Base-by-base conservation (phyloP, 164 flowering plant species). In the Nelumbo lutea region DNA sequence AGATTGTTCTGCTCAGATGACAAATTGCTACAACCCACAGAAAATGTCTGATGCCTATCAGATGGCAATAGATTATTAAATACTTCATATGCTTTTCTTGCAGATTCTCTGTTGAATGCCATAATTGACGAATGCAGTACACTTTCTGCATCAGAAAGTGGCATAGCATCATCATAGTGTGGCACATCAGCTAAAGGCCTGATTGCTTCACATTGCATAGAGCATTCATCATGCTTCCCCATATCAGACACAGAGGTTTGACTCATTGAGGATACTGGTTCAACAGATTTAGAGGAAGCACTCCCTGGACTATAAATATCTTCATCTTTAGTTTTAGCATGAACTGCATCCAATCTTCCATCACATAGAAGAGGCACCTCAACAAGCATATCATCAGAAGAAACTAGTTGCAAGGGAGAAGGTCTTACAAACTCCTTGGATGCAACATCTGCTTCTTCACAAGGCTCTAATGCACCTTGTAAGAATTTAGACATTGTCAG, bases 271-370 rank as follows among this genome's bases (percentile, higher is more conserved):
- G 74, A 15, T 13, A 61, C 42, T 15, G 78, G 73, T 62, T 84
- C 83, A 73, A 73, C 79, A 68, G 78, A 79, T 72, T 87, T 87
- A 42, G 96, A 88, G 3, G 93, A 86, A 45, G 87, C 88, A 64
- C 85, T 84, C 67, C 90, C 92, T 42, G 89, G 93, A 72, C 92
- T 85, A 77, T 85, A 89, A 56, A 83, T 67, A 69, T 86, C 87
- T 66, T 73, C 89, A 68, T 78, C 82, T 70, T 78, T 87, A 15
- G 11, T 58, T 57, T 64, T 79, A 46, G 63, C 70, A 46, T 42
- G 58, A 38, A 9, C 73, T 6, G 69, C 82, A 57, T 71, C 75
- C 65, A 57, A 15, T 13, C 27, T 72, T 62, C 45, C 75, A 72
- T 68, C 48, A 59, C 73, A 68, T 56, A 11, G 6, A 44, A 67